Evolutionary conservation across 345 rosid species (phyloP), one percentile per base, ranked within the genome.

Genomic region (Salix exigua): DNA sequence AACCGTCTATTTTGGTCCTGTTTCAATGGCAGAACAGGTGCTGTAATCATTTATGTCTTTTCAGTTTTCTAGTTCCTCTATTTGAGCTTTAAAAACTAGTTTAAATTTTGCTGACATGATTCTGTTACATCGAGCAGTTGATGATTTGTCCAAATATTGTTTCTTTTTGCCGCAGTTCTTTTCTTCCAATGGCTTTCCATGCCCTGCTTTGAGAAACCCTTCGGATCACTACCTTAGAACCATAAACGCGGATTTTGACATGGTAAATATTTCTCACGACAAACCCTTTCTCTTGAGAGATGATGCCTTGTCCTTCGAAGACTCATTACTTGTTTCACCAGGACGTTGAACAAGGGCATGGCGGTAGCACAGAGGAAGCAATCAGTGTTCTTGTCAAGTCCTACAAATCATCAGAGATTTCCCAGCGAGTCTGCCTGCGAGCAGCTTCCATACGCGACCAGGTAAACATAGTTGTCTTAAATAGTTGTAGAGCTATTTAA

Each of bases 1-100:
- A 33, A 82, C 87, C 0, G 82, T 87, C 14, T 89, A 86, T 70
- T 89, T 89, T 62, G 92, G 90, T 42, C 89, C 84, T 28, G 74
- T 84, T 63, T 40, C 81, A 25, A 28, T 28, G 19, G 85, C 86
- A 51, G 82, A 66, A 28, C 64, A 87, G 86, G 90, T 85, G 73
- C 38, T 44, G 35, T 18, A 63, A 3, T 18, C 35, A 2, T 6
- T 46, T 14, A 0, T 46, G 51, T 46, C 51, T 46, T 46, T 0
- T 14, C 51, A 0, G 17, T 1, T 46, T 14, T 46, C 14, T 18
- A 46, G 51, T 46, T 46, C 51, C 51, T 46, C 51, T 46, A 2
- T 46, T 46, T 46, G 51, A 46, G 4, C 4, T 40, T 46, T 12
- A 46, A 46, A 14, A 12, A 14, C 50, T 4, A 4, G 18, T 14